A percentile compares a stretch with the other conserved stretches of the same genome.
phyloP scores from a whole-genome alignment of 805 yeast species.

The Candida loeiensis region DNA sequence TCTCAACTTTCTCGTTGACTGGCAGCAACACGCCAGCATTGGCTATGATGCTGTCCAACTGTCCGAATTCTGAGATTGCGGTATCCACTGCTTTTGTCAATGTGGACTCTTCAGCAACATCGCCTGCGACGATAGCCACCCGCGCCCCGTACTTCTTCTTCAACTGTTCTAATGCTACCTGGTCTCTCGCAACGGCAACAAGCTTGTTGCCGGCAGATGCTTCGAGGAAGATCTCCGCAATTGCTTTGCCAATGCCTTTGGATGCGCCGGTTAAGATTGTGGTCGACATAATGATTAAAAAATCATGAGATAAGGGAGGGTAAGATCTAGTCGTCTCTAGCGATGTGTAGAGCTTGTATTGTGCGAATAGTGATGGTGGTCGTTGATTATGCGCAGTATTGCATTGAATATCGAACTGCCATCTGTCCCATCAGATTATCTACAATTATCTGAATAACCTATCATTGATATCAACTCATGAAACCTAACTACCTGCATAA shows the following conservation, averaged over 20 bases:
- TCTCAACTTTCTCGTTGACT: constrained; percentile 48
- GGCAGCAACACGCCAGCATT: constrained; percentile 87
- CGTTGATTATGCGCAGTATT: too few species aligned
- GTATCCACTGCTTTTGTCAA: constrained; percentile 37
- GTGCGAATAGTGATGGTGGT: too few species aligned
- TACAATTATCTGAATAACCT: too few species aligned
- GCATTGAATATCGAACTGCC: too few species aligned
- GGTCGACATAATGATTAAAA: too few species aligned
- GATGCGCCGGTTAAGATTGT: constrained; percentile 62
- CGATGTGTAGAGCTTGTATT: too few species aligned
- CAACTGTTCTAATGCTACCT: constrained; percentile 42
- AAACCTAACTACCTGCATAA: too few species aligned
- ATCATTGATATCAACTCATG: too few species aligned
- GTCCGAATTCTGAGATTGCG: constrained; percentile 52
- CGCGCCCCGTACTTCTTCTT: constrained; percentile 43
- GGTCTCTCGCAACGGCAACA: constrained; percentile 72
- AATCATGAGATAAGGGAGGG: too few species aligned
- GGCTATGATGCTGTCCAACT: constrained; percentile 61
- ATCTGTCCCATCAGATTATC: too few species aligned
- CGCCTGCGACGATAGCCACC: constrained; percentile 55
- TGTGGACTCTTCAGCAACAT: constrained; percentile 47
- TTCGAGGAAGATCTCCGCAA: constrained; percentile 52
- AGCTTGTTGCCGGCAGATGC: constrained; percentile 37
- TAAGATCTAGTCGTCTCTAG: too few species aligned
- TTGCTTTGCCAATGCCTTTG: constrained; percentile 80